A percentile compares a stretch with the other conserved stretches of the same genome.
Conservation (phyloP, 805 yeast genomes). For the Spathaspora hagerdaliae region DNA sequence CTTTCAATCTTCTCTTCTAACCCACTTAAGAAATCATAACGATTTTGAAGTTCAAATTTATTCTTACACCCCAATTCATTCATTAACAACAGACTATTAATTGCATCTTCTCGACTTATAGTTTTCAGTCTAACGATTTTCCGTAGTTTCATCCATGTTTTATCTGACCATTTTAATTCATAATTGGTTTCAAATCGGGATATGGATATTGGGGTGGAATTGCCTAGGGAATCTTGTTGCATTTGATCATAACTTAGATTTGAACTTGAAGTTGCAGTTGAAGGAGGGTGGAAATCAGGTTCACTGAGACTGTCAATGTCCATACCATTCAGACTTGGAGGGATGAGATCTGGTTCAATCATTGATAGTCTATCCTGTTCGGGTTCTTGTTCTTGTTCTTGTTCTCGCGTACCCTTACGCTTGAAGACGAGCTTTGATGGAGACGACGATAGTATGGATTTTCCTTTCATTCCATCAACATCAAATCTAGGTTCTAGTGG, state of each 20-base stretch:
- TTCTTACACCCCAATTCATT: conserved; percentile 22
- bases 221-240: not conserved
- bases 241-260: not conserved
- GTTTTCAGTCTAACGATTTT: conserved; percentile 23
- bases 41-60: conserved; percentile 26
- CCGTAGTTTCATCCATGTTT: conserved; percentile 30
- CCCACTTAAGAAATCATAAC: conserved; percentile 19
- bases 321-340: too few relatives aligned
- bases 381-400: too few relatives aligned
- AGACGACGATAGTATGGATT: too few relatives aligned
- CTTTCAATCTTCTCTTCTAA: not conserved
- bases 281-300: too few relatives aligned
- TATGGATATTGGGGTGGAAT: not conserved
- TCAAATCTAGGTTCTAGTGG: too few relatives aligned
- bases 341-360: too few relatives aligned
- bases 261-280: too few relatives aligned
- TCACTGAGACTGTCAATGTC: too few relatives aligned
- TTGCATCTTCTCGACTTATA: conserved; percentile 22
- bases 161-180: conserved; percentile 20
- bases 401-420: too few relatives aligned
- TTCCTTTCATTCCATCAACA: too few relatives aligned
- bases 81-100: conserved; percentile 23
- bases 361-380: too few relatives aligned
- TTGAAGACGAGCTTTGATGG: too few relatives aligned
- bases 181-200: not conserved